phyloP scores from a whole-genome alignment of 179 eudicot genomes.

The Sideroxylon spinosum region DNA sequence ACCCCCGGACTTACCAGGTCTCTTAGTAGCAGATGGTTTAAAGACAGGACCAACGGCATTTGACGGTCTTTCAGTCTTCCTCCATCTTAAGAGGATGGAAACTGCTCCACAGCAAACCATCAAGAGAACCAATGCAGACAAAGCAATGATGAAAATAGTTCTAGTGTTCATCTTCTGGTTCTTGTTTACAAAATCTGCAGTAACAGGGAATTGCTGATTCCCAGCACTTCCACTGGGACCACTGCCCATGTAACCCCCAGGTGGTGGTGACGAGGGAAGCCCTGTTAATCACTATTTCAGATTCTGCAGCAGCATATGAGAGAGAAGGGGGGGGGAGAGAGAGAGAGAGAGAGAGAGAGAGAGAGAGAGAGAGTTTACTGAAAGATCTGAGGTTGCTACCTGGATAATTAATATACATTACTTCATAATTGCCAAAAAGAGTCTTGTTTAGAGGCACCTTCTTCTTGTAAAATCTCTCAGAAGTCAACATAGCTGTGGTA shows the following conservation, averaged over 20 bases:
- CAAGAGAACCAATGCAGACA: constrained; percentile 71
- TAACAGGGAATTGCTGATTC: constrained; percentile 56
- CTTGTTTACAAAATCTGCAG: constrained; percentile 62
- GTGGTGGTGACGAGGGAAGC: constrained; percentile 60
- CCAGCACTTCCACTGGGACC: constrained; percentile 67
- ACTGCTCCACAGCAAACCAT: constrained; percentile 62
- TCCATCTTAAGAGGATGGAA: constrained; percentile 55
- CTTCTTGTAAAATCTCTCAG: constrained; percentile 64
- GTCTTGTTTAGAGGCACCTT: constrained; percentile 76
- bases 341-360: too few species aligned
- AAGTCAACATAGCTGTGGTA: constrained; percentile 74
- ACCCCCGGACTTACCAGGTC: constrained; percentile 53
- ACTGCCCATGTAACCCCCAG: constrained; percentile 40
- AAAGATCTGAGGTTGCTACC: constrained; percentile 38
- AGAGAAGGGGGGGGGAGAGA: too few species aligned
- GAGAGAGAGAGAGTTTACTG: neutral
- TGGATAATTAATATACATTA: constrained; percentile 67
- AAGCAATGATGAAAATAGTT: constrained; percentile 57
- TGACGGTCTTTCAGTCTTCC: constrained; percentile 59
- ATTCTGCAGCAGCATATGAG: neutral
- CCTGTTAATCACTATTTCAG: constrained; percentile 41
- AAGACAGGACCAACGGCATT: constrained; percentile 64
- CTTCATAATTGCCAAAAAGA: constrained; percentile 79
- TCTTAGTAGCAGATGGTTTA: constrained; percentile 53
- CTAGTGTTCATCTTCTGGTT: constrained; percentile 55